These are phyloP conservation scores for Micractinium conductrix DNA, from an alignment of 139 green algal genomes.

Conservation along the genomic window DNA sequence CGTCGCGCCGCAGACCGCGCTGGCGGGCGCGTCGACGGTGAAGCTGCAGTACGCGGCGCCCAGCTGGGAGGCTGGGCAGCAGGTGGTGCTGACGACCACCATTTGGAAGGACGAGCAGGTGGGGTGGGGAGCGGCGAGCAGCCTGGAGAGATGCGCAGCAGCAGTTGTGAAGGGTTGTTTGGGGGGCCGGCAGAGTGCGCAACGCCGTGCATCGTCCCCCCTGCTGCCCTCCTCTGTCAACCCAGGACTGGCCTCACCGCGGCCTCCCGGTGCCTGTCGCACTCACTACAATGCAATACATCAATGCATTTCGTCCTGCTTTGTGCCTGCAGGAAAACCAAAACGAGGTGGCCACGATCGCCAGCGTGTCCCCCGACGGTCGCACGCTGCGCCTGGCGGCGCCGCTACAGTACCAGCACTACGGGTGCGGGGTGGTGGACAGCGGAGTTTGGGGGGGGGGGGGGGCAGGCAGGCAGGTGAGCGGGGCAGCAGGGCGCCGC, in stretches of 20 bases:
- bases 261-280: neutral
- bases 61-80: constrained; percentile 58
- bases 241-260: neutral
- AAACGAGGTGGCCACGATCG: constrained; percentile 59
- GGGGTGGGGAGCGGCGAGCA: neutral
- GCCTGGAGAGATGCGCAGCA: neutral
- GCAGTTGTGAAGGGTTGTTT: neutral
- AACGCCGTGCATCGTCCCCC: no score
- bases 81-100: constrained; percentile 56
- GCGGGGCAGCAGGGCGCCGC: no score
- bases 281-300: neutral
- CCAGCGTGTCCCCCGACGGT: constrained; percentile 34
- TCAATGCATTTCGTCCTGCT: neutral
- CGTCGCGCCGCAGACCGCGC: neutral
- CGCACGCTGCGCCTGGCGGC: constrained; percentile 34
- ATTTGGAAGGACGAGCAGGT: constrained; percentile 59
- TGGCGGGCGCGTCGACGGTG: neutral
- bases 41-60: constrained; percentile 47
- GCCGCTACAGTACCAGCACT: constrained; percentile 50
- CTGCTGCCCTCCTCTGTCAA: neutral
- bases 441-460: neutral
- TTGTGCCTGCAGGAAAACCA: constrained; percentile 53
- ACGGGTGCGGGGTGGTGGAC: constrained; percentile 33
- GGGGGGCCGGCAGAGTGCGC: no score
- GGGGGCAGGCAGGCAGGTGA: neutral